Conservation (phyloP, 2,329 filamentous ascomycete species). For the Venturia pyrina region DNA sequence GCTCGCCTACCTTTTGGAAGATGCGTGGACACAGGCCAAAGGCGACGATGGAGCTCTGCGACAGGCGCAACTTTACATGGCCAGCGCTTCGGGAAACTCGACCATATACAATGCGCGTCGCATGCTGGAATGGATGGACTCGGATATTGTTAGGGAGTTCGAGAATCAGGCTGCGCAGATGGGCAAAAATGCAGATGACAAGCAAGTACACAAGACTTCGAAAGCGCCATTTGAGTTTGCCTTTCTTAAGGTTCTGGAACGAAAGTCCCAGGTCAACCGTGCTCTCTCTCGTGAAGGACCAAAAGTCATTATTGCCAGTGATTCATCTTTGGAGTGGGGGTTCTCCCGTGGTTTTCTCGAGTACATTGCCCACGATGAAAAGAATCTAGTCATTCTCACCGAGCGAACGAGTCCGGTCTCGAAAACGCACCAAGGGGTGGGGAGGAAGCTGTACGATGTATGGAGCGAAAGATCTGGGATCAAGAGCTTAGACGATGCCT, state of each 20-base stretch:
- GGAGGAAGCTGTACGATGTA: constrained; percentile 62
- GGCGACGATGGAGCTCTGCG: constrained; percentile 34
- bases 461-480: constrained; percentile 24
- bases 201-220: constrained; percentile 22
- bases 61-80: constrained; percentile 60
- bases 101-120: constrained; percentile 86
- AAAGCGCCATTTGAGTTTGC: constrained; percentile 83
- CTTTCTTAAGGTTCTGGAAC: constrained; percentile 73
- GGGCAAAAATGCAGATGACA: constrained; percentile 27
- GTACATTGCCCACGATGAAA: constrained; percentile 61
- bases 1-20: constrained; percentile 82
- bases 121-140: constrained; percentile 99
- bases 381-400: constrained; percentile 80
- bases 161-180: constrained; percentile 44
- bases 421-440: constrained; percentile 44
- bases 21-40: constrained; percentile 56
- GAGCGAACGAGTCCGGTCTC: constrained; percentile 50
- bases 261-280: constrained; percentile 67
- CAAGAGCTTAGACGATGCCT: constrained; percentile 43
- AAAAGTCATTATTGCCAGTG: constrained; percentile 80
- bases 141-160: constrained; percentile 85
- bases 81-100: constrained; percentile 74
- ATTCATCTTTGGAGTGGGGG: constrained; percentile 86
- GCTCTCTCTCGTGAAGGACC: constrained; percentile 46
- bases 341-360: constrained; percentile 76